phyloP scores from a whole-genome alignment of 2,329 filamentous ascomycete genomes.

The Colletotrichum karsti region DNA sequence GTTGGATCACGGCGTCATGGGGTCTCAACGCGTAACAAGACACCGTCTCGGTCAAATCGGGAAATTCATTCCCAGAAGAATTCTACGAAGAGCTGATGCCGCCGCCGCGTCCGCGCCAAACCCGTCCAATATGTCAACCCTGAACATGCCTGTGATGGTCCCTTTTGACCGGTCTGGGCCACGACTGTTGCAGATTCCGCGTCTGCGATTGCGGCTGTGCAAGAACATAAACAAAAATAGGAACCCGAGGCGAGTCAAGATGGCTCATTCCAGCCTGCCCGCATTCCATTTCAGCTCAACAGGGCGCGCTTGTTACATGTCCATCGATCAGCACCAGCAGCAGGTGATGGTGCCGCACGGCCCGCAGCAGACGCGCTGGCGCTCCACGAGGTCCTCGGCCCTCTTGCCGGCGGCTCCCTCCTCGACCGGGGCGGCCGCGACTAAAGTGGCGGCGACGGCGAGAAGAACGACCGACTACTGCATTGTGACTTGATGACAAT shows the following conservation, averaged over 20 bases:
- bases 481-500: background rate
- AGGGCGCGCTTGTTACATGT: background rate
- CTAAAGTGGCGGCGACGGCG: background rate
- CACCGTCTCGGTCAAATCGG: conserved; percentile 14
- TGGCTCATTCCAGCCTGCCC: too few relatives aligned
- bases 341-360: background rate
- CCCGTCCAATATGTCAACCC: background rate
- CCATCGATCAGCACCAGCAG: background rate
- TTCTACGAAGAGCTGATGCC: background rate
- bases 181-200: background rate
- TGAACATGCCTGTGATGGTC: background rate
- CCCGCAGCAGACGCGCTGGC: background rate
- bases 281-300: background rate
- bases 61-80: background rate
- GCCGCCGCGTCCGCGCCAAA: too few relatives aligned
- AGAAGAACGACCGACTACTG: background rate
- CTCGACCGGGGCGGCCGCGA: background rate
- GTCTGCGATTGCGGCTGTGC: conserved; percentile 8
- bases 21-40: conserved; percentile 14
- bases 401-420: background rate
- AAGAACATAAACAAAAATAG: background rate
- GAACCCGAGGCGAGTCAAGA: background rate
- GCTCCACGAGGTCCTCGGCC: background rate
- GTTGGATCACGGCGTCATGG: conserved; percentile 16
- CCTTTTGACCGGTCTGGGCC: background rate